Percentiles rank a stretch among this genome's conserved stretches.
Conservation (phyloP, 2,329 filamentous ascomycete genomes). For the Colletotrichum sp. region DNA sequence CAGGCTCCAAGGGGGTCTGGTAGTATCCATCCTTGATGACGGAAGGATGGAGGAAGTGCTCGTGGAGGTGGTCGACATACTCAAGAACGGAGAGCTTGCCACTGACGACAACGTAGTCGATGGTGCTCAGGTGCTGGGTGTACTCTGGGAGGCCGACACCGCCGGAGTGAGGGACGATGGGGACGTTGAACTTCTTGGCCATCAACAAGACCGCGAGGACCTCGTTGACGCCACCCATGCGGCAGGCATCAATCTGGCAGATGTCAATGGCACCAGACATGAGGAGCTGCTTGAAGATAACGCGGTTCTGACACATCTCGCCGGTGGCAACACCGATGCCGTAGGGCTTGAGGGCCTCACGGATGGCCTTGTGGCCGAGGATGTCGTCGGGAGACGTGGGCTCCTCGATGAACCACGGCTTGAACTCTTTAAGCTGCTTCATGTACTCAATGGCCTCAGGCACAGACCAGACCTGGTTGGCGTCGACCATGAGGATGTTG, state of each 20-base stretch:
- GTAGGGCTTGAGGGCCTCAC: conserved; percentile 76
- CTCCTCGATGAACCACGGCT: conserved; percentile 95
- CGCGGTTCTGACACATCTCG: conserved; percentile 95
- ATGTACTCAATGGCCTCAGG: conserved; percentile 89
- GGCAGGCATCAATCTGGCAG: conserved; percentile 89
- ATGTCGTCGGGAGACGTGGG: conserved; percentile 90
- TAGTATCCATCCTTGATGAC: conserved; percentile 87
- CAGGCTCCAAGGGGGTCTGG: conserved; percentile 80
- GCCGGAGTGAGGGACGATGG: conserved; percentile 87
- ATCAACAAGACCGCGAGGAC: conserved; percentile 89
- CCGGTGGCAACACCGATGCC: conserved; percentile 87
- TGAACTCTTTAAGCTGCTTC: conserved; percentile 80
- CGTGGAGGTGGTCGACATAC: conserved; percentile 92
- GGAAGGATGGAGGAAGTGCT: conserved; percentile 86
- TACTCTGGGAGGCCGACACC: conserved; percentile 93
- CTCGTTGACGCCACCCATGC: conserved; percentile 89
- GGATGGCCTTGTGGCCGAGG: conserved; percentile 84
- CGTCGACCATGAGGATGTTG: conserved; percentile 90
- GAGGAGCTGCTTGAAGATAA: conserved; percentile 92
- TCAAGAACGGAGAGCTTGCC: conserved; percentile 84
- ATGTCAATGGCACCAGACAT: conserved; percentile 82
- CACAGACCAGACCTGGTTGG: conserved; percentile 92
- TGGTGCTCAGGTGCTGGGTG: conserved; percentile 89
- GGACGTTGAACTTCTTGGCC: conserved; percentile 78
- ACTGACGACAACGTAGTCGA: conserved; percentile 88